Conservation (phyloP, 1,284 basidiomycete genomes). For the Cutaneotrichosporon arboriforme region DNA sequence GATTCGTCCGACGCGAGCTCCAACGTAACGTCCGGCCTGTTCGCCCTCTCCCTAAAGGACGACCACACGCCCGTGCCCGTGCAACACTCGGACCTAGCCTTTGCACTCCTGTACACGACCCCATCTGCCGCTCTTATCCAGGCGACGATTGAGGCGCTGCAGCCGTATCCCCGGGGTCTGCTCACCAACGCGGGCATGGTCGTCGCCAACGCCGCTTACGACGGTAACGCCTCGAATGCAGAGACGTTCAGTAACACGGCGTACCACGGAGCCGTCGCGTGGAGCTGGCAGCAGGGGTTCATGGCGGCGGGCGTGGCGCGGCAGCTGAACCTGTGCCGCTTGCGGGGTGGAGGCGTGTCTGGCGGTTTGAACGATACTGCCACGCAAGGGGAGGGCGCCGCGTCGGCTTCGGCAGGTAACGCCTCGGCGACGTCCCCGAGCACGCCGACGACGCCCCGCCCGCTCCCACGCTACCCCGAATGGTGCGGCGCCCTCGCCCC, state of each 20-base stretch:
- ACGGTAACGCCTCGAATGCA: conserved; percentile 45
- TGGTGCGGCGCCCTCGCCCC: conserved; percentile 47
- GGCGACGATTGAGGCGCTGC: conserved; percentile 47
- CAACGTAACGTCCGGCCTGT: conserved; percentile 19
- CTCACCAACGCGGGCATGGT: conserved; percentile 42
- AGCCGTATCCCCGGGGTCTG: conserved; percentile 49
- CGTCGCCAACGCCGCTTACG: conserved; percentile 51
- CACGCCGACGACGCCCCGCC: neutral
- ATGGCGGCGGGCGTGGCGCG: conserved; percentile 50
- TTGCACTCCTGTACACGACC: conserved; percentile 49
- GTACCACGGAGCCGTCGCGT: conserved; percentile 52
- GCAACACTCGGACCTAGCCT: conserved; percentile 49
- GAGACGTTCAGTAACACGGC: conserved; percentile 46
- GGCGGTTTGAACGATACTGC: too few species aligned
- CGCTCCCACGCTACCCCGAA: conserved; percentile 18
- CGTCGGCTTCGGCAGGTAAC: neutral
- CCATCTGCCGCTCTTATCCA: conserved; percentile 38
- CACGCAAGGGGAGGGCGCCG: too few species aligned
- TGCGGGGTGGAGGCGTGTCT: conserved; percentile 11
- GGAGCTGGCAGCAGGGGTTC: conserved; percentile 51
- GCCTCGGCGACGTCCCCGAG: conserved; percentile 10
- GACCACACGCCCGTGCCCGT: conserved; percentile 43
- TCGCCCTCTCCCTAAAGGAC: conserved; percentile 43
- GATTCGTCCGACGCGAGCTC: neutral
- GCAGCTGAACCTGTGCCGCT: conserved; percentile 45